Evolutionary conservation across 495 filamentous ascomycete species (phyloP), one percentile per base, ranked within the genome.

Genomic region (Poronia punctata): DNA sequence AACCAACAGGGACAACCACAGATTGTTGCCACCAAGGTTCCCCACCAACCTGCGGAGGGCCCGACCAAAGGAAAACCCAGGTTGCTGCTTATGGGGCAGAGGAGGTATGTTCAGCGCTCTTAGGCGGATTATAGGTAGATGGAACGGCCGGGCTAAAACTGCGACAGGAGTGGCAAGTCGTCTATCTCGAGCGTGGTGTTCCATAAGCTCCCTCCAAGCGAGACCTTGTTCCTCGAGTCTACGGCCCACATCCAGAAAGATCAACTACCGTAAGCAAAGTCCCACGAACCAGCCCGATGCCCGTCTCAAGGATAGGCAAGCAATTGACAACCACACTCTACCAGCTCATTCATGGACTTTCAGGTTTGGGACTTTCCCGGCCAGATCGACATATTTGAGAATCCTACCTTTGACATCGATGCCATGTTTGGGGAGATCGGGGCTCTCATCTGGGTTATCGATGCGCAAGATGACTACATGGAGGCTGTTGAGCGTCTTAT

Each of bases 141-240:
- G 19, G 23, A 48, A 34, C 4, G 11, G 37, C n/a, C 22, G 22
- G 18, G 29, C 59, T 43, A 47, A 53, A 27, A n/a, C 4, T 1
- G 15, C 29, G 18, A 27, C 42, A 98, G 92, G 68, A 94, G 87
- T 55, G 92, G 92, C 30, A 98, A 98, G 59, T 96, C 92, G 7
- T 97, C 92, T 5, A 96, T 98, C 43, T 88, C 87, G 3, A 95
- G 86, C 50, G 92, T 98, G 26, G 93, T 98, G 9, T 97, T 98
- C 52, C 87, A 95, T 60, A 97, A 97, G 55, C 82, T 98, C 68
- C 84, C 88, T 0, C 89, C 92, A 1, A 88, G 80, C 49, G 93
- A 98, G 62, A 97, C 92, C 0, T 67, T 98, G 9, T 98, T 94
- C 48, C 69, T 97, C 3, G 92, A 97, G 59, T 92, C 89, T 0